These are phyloP conservation scores for Lentinula boryana DNA, from an alignment of 768 basidiomycete genomes.

Conservation along the genomic window DNA sequence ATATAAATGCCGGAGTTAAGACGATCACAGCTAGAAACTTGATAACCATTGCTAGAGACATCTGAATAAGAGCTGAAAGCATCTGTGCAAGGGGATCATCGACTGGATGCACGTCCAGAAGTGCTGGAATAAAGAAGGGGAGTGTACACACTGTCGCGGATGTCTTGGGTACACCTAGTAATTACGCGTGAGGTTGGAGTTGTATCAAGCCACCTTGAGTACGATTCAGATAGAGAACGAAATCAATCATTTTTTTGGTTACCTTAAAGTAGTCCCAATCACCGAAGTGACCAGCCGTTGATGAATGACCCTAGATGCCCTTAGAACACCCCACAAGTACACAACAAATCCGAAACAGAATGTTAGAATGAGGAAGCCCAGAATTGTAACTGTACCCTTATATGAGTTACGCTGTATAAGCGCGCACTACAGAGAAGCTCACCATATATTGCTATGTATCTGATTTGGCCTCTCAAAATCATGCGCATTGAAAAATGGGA, in stretches of 20 bases:
- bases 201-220: slow-evolving; percentile 40
- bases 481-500: neutral
- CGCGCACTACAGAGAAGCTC: neutral
- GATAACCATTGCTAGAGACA: slow-evolving; percentile 28
- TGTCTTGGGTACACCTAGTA: slow-evolving; percentile 62
- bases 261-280: slow-evolving; percentile 17
- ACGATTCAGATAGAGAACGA: neutral
- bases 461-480: neutral
- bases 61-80: slow-evolving; percentile 22
- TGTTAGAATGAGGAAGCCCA: neutral
- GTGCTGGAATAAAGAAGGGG: no score
- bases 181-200: slow-evolving; percentile 51
- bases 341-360: slow-evolving; percentile 1
- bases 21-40: slow-evolving; percentile 39
- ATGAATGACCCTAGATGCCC: slow-evolving; percentile 26
- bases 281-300: slow-evolving; percentile 19
- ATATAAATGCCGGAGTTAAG: slow-evolving; percentile 38
- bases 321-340: slow-evolving; percentile 21
- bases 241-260: neutral
- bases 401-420: neutral
- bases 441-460: slow-evolving; percentile 3
- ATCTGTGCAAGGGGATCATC: slow-evolving; percentile 36
- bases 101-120: slow-evolving; percentile 25
- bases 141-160: slow-evolving; percentile 16
- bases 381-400: neutral